Base-by-base conservation (phyloP, 2,329 filamentous ascomycete genomes). In the Diatrype stigma region DNA sequence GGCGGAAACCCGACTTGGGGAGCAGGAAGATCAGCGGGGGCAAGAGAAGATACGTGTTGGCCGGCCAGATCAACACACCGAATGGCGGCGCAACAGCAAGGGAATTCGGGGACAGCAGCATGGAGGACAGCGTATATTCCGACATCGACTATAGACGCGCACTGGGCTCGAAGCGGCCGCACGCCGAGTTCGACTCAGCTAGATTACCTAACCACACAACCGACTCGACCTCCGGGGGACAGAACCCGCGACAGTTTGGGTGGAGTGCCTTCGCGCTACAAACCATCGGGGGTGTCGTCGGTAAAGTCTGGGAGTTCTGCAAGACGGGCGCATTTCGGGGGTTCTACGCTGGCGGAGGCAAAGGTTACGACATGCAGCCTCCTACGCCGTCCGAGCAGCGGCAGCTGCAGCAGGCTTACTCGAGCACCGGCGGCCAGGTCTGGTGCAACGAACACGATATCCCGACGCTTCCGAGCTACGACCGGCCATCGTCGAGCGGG, bases 281-380 rank as follows among this genome's bases (percentile, higher is more conserved):
- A 38, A 77, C 87, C 0, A 77, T 89, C 7, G 84, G 84, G 1
- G 82, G 78, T 26, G 81, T 88, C 3, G 82, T 88, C 1, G 88
- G 89, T 17, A 93, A 86, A 62, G 84, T 96, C 0, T 91, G 90
- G 80, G 82, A 91, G 59, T 94, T 96, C 61, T 96, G 92, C 73
- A 89, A 76, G 66, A 73, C 74, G 0, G 82, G 79, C 8, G 82
- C 87, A 0, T 95, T 96, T 63, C 80, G 81, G 49, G 92, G 92
- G 0, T 96, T 96, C 67, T 85, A 92, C 55, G 90, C 92, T 12
- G 93, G 92, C 7, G 90, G 87, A 3, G 93, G 92, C 8, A 77
- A 76, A 53, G 84, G 83, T 23, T 96, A 92, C 63, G 73, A 79
- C 6, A 72, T 89, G 58, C 66, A 74, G 19, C 63, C 38, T 47